Evolutionary conservation across 1,139 yeast species (phyloP).

Genomic region (Candida gigantensis): DNA sequence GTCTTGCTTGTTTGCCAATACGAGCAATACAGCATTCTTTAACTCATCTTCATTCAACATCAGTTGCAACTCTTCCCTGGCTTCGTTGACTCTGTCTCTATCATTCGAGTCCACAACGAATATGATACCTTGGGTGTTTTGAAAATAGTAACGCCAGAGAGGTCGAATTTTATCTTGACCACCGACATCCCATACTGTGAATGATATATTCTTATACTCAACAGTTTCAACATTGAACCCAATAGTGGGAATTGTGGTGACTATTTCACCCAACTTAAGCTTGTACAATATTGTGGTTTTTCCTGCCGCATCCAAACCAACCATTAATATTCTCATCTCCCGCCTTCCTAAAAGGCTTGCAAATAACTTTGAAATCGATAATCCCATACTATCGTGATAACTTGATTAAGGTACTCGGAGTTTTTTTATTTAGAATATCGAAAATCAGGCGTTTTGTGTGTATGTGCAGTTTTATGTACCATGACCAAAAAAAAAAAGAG

Average conservation of each 20-base stretch:
- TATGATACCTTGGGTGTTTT: constrained; percentile 42
- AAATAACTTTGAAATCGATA: constrained; percentile 34
- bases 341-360: constrained; percentile 38
- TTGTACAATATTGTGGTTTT: constrained; percentile 42
- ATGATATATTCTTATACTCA: constrained; percentile 40
- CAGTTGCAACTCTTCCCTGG: constrained; percentile 43
- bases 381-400: constrained; percentile 23
- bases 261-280: constrained; percentile 41
- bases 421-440: too few species aligned
- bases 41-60: constrained; percentile 44
- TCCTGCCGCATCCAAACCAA: constrained; percentile 45
- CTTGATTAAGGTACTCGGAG: background rate
- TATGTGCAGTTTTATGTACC: constrained; percentile 1
- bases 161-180: constrained; percentile 45
- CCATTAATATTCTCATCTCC: constrained; percentile 44
- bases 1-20: constrained; percentile 43
- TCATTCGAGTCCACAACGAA: constrained; percentile 43
- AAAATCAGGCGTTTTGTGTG: constrained; percentile 4
- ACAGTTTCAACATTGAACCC: constrained; percentile 44
- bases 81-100: constrained; percentile 42
- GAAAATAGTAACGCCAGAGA: constrained; percentile 44
- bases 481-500: constrained; percentile 5
- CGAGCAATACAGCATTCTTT: constrained; percentile 40
- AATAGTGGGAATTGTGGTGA: constrained; percentile 42
- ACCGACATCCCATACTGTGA: constrained; percentile 46